Evolutionary conservation across 2,329 filamentous ascomycete genomes (phyloP).

Genomic region (Delphinella strobiligena): DNA sequence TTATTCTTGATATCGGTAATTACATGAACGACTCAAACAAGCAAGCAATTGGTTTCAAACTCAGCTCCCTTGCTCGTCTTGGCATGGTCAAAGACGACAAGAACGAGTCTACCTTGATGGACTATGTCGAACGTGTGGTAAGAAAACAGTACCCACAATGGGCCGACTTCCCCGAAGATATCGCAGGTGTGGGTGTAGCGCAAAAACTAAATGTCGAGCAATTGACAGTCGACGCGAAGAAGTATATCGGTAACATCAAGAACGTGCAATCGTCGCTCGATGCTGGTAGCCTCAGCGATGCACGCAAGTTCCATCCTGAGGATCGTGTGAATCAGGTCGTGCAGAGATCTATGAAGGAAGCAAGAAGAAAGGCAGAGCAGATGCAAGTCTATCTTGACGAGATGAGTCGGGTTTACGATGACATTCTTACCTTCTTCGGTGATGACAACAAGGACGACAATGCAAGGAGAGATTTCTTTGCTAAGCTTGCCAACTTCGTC

Average conservation of each 20-base stretch:
- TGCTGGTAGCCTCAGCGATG: slow-evolving; percentile 85
- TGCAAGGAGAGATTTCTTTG: slow-evolving; percentile 88
- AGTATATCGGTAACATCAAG: slow-evolving; percentile 87
- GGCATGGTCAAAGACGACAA: slow-evolving; percentile 99
- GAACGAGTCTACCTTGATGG: slow-evolving; percentile 91
- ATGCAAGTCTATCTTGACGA: slow-evolving; percentile 88
- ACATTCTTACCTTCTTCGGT: slow-evolving; percentile 93
- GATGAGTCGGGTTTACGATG: slow-evolving; percentile 81
- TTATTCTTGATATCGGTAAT: slow-evolving; percentile 96
- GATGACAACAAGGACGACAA: slow-evolving; percentile 89
- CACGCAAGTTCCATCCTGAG: slow-evolving; percentile 95
- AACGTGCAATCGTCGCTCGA: slow-evolving; percentile 90
- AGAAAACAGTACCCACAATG: slow-evolving; percentile 93
- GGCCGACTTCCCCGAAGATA: slow-evolving; percentile 80
- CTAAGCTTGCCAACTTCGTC: slow-evolving; percentile 83
- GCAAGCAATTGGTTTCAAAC: slow-evolving; percentile 94
- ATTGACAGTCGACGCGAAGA: slow-evolving; percentile 73
- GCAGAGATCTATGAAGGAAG: slow-evolving; percentile 92
- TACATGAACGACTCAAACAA: slow-evolving; percentile 99
- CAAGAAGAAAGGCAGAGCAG: slow-evolving; percentile 87
- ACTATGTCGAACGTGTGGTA: slow-evolving; percentile 91
- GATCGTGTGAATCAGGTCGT: slow-evolving; percentile 88
- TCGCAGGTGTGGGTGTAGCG: slow-evolving; percentile 60
- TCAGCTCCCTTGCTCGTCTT: slow-evolving; percentile 81
- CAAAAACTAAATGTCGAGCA: slow-evolving; percentile 96